Percentiles rank a stretch among this genome's conserved stretches.
These are phyloP conservation scores for Candida easanensis DNA, from an alignment of 805 yeast species.

Conservation along the genomic window DNA sequence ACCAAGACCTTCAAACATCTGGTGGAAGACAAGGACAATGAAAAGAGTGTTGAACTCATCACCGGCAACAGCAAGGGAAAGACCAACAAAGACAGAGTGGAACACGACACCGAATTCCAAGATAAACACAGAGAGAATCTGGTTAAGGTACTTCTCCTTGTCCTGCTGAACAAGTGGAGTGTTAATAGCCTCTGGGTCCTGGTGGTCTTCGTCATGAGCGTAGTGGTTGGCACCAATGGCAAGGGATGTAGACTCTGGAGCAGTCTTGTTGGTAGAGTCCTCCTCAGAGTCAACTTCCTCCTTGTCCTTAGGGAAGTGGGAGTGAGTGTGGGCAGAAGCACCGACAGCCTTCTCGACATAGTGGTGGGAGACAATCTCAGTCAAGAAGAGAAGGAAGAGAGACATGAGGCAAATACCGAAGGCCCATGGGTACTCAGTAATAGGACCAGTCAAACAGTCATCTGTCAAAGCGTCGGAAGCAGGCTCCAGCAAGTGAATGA, in stretches of 20 bases:
- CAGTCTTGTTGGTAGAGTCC: slow-evolving; percentile 3
- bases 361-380: slow-evolving; percentile 47
- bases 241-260: slow-evolving; percentile 9
- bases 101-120: slow-evolving; percentile 79
- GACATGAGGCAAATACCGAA: slow-evolving; percentile 51
- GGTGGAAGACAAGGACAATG: slow-evolving; percentile 71
- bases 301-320: slow-evolving; percentile 39
- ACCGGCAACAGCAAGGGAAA: slow-evolving; percentile 75
- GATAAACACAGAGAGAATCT: slow-evolving; percentile 52
- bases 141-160: slow-evolving; percentile 52
- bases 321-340: slow-evolving; percentile 41
- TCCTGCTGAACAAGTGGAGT: slow-evolving; percentile 34
- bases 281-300: slow-evolving; percentile 19
- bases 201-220: slow-evolving; percentile 40
- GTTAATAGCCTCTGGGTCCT: slow-evolving; percentile 41
- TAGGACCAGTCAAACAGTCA: slow-evolving; percentile 62
- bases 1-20: slow-evolving; percentile 84
- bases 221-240: slow-evolving; percentile 37
- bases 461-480: slow-evolving; percentile 57
- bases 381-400: slow-evolving; percentile 42
- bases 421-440: slow-evolving; percentile 54
- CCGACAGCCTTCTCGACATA: slow-evolving; percentile 35
- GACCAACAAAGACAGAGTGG: slow-evolving; percentile 81
- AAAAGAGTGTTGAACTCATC: slow-evolving; percentile 70
- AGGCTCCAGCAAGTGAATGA: slow-evolving; percentile 70